Percentiles rank a stretch among this genome's conserved stretches.
phyloP scores from a whole-genome alignment of 805 yeast genomes.

The Yarrowia alimentaria region DNA sequence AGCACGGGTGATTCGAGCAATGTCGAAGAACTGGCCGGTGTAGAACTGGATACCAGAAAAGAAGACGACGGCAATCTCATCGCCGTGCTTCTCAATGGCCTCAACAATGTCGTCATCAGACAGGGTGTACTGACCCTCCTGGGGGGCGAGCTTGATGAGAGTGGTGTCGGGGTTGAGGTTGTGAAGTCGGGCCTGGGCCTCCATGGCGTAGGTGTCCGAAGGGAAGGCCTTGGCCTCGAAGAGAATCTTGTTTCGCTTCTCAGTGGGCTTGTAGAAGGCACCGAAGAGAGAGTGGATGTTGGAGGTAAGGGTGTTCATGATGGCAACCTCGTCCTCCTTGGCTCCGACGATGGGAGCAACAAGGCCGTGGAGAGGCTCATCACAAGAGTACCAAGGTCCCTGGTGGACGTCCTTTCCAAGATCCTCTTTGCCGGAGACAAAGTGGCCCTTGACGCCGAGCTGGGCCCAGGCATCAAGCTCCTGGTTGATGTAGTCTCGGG shows the following conservation, averaged over 20 bases:
- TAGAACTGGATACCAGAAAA: slow-evolving; percentile 90
- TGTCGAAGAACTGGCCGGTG: slow-evolving; percentile 84
- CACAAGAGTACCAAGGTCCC: slow-evolving; percentile 82
- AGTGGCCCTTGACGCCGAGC: slow-evolving; percentile 85
- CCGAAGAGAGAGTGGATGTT: slow-evolving; percentile 73
- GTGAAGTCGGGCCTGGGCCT: slow-evolving; percentile 64
- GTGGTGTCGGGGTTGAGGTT: slow-evolving; percentile 54
- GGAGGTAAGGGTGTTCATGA: slow-evolving; percentile 81
- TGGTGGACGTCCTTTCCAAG: slow-evolving; percentile 38
- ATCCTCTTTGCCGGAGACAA: slow-evolving; percentile 38
- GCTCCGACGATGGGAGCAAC: slow-evolving; percentile 80
- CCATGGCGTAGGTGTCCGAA: slow-evolving; percentile 83
- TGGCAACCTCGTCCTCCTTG: slow-evolving; percentile 69
- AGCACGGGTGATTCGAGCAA: slow-evolving; percentile 60
- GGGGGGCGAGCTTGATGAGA: slow-evolving; percentile 63
- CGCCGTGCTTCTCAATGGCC: slow-evolving; percentile 54
- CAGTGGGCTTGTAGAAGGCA: slow-evolving; percentile 70
- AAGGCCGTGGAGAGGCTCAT: slow-evolving; percentile 67
- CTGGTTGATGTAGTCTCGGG: slow-evolving; percentile 53
- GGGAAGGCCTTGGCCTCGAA: slow-evolving; percentile 90
- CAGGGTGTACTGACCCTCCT: slow-evolving; percentile 55
- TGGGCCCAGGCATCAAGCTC: slow-evolving; percentile 82
- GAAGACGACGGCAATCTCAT: slow-evolving; percentile 68
- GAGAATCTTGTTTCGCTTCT: slow-evolving; percentile 61
- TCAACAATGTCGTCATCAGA: slow-evolving; percentile 62